These are phyloP conservation scores for Hypsizygus ulmarius DNA, from an alignment of 1,284 basidiomycete genomes.

Conservation along the genomic window DNA sequence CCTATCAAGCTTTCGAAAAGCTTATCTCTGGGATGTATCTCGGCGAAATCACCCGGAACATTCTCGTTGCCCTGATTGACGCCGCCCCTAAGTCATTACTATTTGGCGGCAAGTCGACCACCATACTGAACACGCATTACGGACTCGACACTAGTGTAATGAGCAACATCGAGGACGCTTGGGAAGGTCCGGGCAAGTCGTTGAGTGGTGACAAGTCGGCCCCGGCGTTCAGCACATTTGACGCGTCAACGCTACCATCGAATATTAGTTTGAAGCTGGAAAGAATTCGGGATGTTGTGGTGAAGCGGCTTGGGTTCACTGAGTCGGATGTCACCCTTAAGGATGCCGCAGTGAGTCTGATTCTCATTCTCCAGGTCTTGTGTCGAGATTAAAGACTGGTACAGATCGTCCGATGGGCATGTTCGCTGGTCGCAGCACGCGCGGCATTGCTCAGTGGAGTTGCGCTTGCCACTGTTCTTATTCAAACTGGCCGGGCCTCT, in stretches of 20 bases:
- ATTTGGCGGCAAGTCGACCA: conserved; percentile 78
- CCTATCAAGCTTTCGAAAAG: conserved; percentile 95
- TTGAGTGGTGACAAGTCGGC: conserved; percentile 24
- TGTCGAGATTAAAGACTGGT: conserved; percentile 1
- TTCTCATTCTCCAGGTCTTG: not conserved
- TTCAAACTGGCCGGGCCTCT: conserved; percentile 72
- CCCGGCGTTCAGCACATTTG: conserved; percentile 35
- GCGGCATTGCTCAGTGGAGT: conserved; percentile 84
- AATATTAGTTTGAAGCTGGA: conserved; percentile 40
- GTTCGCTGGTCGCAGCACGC: conserved; percentile 74
- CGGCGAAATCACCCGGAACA: conserved; percentile 88
- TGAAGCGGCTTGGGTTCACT: conserved; percentile 60
- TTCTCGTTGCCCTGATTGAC: conserved; percentile 87
- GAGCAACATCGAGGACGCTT: conserved; percentile 81
- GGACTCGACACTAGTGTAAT: conserved; percentile 92
- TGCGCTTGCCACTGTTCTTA: conserved; percentile 83
- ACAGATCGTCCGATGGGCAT: conserved; percentile 77
- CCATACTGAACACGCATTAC: conserved; percentile 82
- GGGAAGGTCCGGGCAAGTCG: conserved; percentile 45
- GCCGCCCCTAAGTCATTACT: conserved; percentile 67
- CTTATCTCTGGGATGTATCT: conserved; percentile 99
- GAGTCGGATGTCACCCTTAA: conserved; percentile 52
- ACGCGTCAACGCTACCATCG: conserved; percentile 29
- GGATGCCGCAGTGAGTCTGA: conserved; percentile 58
- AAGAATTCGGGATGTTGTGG: conserved; percentile 56